These are phyloP conservation scores for Ceratobasidium sp. DNA, from an alignment of 1,284 basidiomycete genomes.

Conservation along the genomic window DNA sequence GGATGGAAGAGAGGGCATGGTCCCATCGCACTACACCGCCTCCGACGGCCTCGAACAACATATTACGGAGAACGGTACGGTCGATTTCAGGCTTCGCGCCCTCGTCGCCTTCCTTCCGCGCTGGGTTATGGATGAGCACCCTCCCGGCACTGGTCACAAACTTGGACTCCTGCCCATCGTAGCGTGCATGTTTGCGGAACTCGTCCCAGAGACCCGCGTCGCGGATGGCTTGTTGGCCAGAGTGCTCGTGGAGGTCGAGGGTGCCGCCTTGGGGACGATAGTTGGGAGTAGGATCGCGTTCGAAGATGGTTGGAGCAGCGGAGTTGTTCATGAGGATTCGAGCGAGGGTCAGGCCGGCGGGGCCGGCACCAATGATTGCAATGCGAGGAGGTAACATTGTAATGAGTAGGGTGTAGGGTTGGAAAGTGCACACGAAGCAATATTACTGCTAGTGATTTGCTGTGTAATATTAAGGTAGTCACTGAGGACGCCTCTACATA, in stretches of 20 bases:
- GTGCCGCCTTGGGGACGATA: conserved; percentile 59
- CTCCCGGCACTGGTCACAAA: conserved; percentile 54
- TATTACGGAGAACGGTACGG: conserved; percentile 53
- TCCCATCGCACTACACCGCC: conserved; percentile 53
- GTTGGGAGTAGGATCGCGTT: conserved; percentile 55
- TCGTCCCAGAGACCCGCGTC: conserved; percentile 55
- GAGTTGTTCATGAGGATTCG: conserved; percentile 55
- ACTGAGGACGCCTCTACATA: no score
- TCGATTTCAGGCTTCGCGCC: conserved; percentile 55
- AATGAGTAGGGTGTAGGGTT: no score
- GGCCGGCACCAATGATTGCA: conserved; percentile 59
- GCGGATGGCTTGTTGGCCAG: conserved; percentile 56
- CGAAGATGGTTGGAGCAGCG: conserved; percentile 57
- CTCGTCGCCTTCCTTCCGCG: conserved; percentile 21
- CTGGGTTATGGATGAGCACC: neutral
- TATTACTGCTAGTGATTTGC: no score
- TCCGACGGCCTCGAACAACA: conserved; percentile 52
- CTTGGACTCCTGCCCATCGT: conserved; percentile 53
- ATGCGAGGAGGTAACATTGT: conserved; percentile 45
- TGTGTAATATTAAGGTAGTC: no score
- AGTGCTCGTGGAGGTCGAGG: conserved; percentile 59
- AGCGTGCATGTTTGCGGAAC: conserved; percentile 53
- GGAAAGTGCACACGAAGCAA: no score
- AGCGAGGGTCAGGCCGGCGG: conserved; percentile 59
- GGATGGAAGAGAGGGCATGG: conserved; percentile 49